Evolutionary conservation across 768 basidiomycete genomes (phyloP), one percentile per base, ranked within the genome.

Genomic region (Collybia mongolica): DNA sequence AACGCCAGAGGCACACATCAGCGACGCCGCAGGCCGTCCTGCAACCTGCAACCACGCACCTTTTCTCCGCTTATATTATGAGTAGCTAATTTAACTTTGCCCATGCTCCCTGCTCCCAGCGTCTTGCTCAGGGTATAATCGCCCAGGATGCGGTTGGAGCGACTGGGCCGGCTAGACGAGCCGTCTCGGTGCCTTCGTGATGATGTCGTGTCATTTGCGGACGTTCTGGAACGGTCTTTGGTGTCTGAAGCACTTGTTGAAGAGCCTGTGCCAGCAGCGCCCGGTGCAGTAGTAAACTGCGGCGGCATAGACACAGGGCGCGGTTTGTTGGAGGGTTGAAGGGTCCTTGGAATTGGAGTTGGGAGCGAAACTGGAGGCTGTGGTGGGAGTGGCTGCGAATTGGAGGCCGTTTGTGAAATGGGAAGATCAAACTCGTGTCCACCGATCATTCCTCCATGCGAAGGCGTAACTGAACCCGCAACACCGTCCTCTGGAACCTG

Each of bases 51-150:
- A 44, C 32, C 32, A 73, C 83, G 57, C 60, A 95, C 96, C 84
- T 95, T 96, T 71, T 98, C 95, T 22, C 89, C 90, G 1, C 92
- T 90, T 55, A 84, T 63, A 53, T 88, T 89, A 68, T 95, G 92
- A 17, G 87, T 87, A 2, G 93, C 96, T 9, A 98, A 82, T 75
- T 98, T 99, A 62, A 99, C 96, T 69, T 98, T 98, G 57, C 96
- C 96, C 96, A 99, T 99, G 66, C 90, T 93, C 32, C 96, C 96
- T 18, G 95, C 96, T 20, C 96, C 96, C 37, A 99, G 79, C 4
- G 96, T 97, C 80, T 98, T 98, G 63, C 90, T 90, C 58, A 99
- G 81, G 53, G 90, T 90, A 73, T 97, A 99, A 65, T 98, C 93
- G 26, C 95, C 96, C 14, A 99, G 75, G 51, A 92, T 76, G 68